Evolutionary conservation across 192 early-diverging fungal species (phyloP).

Genomic region (Gryganskiella cystojenkinii): DNA sequence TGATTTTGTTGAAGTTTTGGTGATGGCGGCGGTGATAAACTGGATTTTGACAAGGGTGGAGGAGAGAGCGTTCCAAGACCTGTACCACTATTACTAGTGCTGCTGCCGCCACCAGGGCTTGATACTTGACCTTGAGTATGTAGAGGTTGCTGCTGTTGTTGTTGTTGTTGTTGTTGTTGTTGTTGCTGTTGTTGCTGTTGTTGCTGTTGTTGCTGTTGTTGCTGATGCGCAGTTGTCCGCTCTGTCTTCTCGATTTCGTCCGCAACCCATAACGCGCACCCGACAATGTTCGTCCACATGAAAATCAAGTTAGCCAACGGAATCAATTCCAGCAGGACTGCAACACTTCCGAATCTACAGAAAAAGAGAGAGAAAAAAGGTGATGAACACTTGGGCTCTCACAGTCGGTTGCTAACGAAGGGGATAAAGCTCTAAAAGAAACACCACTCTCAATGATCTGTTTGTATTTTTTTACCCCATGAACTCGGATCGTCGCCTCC

Average conservation of each 20-base stretch:
- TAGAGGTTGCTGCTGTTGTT: no score
- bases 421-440: not conserved
- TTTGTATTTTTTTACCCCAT: no score
- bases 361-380: no score
- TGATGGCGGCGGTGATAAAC: no score
- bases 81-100: no score
- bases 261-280: slow-evolving; percentile 48
- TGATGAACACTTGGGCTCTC: not conserved
- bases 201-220: not conserved
- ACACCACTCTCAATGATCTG: no score
- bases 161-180: not conserved
- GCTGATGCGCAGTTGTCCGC: slow-evolving; percentile 6
- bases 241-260: slow-evolving; percentile 44
- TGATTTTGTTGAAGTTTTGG: no score
- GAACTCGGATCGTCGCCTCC: slow-evolving; percentile 49
- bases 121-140: no score
- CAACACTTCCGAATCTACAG: slow-evolving; percentile 59
- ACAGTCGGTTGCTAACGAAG: not conserved
- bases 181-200: slow-evolving; percentile 5
- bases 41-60: no score
- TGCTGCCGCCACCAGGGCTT: no score
- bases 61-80: no score
- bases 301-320: slow-evolving; percentile 72
- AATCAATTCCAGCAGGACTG: slow-evolving; percentile 67
- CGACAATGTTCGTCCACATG: slow-evolving; percentile 77